phyloP scores from a whole-genome alignment of 169 alveolate species.

The Cryptosporidium canis region DNA sequence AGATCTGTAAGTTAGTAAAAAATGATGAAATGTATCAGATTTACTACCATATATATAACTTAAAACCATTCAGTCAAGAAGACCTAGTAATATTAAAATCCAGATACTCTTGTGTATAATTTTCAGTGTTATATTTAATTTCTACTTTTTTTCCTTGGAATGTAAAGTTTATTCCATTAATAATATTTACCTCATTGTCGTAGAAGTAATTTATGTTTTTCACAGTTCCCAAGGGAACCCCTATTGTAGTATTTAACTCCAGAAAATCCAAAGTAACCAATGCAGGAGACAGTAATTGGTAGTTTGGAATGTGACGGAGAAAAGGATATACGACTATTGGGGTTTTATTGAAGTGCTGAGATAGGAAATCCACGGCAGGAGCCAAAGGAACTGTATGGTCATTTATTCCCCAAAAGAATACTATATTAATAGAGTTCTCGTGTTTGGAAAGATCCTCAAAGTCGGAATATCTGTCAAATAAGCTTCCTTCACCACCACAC shows the following conservation, averaged over 20 bases:
- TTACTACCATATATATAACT: neutral
- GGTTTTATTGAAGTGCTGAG: neutral
- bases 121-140: neutral
- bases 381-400: conserved; percentile 16
- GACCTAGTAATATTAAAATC: neutral
- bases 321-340: conserved; percentile 38
- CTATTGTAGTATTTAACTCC: neutral
- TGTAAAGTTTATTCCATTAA: neutral
- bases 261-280: neutral
- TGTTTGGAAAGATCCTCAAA: neutral
- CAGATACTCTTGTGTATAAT: neutral
- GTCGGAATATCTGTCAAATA: conserved; percentile 7
- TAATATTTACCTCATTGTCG: neutral
- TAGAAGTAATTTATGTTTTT: neutral
- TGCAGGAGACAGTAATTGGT: neutral
- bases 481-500: neutral
- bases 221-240: conserved; percentile 7
- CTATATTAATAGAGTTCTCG: neutral
- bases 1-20: conserved; percentile 41
- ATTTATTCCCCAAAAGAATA: conserved; percentile 45
- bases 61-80: neutral
- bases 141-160: neutral
- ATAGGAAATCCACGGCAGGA: conserved; percentile 20
- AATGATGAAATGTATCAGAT: neutral
- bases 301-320: conserved; percentile 3